Evolutionary conservation across 768 basidiomycete species (phyloP), one percentile per base, ranked within the genome.

Genomic region (Gymnopilus junonius): DNA sequence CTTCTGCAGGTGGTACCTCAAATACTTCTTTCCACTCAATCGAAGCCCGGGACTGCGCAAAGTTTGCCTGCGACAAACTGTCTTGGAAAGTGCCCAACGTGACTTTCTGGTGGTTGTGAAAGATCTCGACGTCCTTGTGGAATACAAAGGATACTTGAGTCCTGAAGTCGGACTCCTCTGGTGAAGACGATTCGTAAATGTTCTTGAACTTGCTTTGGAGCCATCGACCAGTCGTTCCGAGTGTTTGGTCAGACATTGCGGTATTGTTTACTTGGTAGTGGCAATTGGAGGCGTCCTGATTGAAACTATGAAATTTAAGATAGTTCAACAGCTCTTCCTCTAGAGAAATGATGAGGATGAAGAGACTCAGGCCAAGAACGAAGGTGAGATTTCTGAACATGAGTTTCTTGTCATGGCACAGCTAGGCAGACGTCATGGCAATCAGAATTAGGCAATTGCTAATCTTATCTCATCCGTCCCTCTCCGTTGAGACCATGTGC

Each of bases 21-120:
- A 69, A 54, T 0, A 62, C 7, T 25, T 69, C 66, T 17, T 62
- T 65, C 66, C 67, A 71, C 29, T 65, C 66, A 10, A 71, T 46
- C 11, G 37, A 60, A 1, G 55, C 46, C 3, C 43, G 25, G 2
- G 35, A 37, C 8, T 45, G 27, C 14, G 59, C 62, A 12, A 59
- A 43, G 10, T 46, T 55, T 53, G 54, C 29, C 2, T 34, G 45
- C 25, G 45, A 60, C 15, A 65, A 64, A 34, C 37, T 40, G 37
- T 51, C 39, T 25, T 59, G 45, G 43, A 69, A 65, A 0, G 58
- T 45, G n/a, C 61, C 63, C n/a, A 58, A 20, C 2, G 64, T 35
- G 4, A 59, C 35, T 29, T 61, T 55, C 48, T 58, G 42, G 57
- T 65, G 66, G 39, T 67, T 67, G 2, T 65, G 40, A 21, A 31